Evolutionary conservation across 192 early-diverging fungal species (phyloP).

Genomic region (Mortierella alpina): DNA sequence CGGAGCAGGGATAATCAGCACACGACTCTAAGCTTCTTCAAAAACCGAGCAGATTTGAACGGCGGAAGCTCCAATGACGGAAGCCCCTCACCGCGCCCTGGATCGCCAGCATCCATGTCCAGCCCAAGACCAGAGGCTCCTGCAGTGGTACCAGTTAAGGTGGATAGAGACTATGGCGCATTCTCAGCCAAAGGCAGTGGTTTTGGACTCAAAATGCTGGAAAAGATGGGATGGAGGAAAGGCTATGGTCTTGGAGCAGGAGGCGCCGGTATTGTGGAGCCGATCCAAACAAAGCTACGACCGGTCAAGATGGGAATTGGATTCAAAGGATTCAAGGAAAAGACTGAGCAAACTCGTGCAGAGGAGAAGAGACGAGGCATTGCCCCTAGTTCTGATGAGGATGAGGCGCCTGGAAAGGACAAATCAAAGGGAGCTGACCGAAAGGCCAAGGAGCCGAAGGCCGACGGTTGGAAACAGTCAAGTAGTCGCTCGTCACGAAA

Average conservation of each 20-base stretch:
- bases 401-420: conserved; percentile 38
- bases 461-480: conserved; percentile 63
- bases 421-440: conserved; percentile 34
- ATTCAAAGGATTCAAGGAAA: conserved; percentile 83
- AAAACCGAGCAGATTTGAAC: conserved; percentile 20
- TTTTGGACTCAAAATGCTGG: conserved; percentile 84
- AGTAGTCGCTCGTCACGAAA: conserved; percentile 31
- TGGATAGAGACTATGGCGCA: conserved; percentile 82
- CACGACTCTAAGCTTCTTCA: conserved; percentile 37
- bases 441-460: conserved; percentile 27
- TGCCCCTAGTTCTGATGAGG: conserved; percentile 37
- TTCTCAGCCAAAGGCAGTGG: conserved; percentile 83
- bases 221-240: conserved; percentile 89
- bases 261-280: conserved; percentile 89
- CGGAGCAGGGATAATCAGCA: conserved; percentile 9
- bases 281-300: conserved; percentile 88
- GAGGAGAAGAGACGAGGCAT: conserved; percentile 56
- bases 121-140: conserved; percentile 35
- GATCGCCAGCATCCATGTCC: conserved; percentile 5
- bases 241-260: conserved; percentile 92
- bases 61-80: conserved; percentile 17
- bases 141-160: conserved; percentile 41
- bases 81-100: conserved; percentile 24
- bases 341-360: conserved; percentile 71
- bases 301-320: conserved; percentile 86